phyloP scores from a whole-genome alignment of 306 rosid genomes.

The Castanea mollissima region DNA sequence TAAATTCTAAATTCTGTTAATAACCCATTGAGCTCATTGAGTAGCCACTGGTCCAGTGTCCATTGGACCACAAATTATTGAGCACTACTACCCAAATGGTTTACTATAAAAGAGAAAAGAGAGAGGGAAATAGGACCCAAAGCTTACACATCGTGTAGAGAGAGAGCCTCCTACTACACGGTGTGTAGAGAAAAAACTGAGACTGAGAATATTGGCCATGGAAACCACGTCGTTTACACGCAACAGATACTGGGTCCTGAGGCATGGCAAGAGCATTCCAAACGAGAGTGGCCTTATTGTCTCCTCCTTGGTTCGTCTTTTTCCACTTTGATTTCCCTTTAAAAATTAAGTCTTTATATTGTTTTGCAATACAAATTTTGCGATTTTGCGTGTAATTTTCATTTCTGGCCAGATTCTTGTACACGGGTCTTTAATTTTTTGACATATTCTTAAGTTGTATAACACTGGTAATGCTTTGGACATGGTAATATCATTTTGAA shows the following conservation, averaged over 20 bases:
- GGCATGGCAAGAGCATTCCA: constrained; percentile 95
- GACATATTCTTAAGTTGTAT: background rate
- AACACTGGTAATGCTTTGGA: background rate
- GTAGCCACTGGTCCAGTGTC: too few relatives aligned
- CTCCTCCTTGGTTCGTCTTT: constrained; percentile 56
- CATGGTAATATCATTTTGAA: background rate
- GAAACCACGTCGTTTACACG: constrained; percentile 34
- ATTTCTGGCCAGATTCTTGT: background rate
- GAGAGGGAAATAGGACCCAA: too few relatives aligned
- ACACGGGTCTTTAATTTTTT: background rate
- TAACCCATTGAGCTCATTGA: too few relatives aligned
- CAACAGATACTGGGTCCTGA: constrained; percentile 73
- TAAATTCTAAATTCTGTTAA: too few relatives aligned
- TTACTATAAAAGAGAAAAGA: too few relatives aligned
- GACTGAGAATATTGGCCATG: constrained; percentile 13
- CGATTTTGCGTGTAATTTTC: background rate
- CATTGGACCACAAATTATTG: too few relatives aligned
- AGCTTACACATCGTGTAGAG: too few relatives aligned
- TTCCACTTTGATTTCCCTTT: background rate
- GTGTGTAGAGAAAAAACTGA: background rate
- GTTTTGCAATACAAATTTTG: background rate
- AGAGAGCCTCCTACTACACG: too few relatives aligned
- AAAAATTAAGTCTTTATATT: background rate
- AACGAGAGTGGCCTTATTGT: constrained; percentile 78
- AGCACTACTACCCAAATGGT: too few relatives aligned